Evolutionary conservation across 495 filamentous ascomycete species (phyloP).

Genomic region (Pseudomonodictys pantanalensis): DNA sequence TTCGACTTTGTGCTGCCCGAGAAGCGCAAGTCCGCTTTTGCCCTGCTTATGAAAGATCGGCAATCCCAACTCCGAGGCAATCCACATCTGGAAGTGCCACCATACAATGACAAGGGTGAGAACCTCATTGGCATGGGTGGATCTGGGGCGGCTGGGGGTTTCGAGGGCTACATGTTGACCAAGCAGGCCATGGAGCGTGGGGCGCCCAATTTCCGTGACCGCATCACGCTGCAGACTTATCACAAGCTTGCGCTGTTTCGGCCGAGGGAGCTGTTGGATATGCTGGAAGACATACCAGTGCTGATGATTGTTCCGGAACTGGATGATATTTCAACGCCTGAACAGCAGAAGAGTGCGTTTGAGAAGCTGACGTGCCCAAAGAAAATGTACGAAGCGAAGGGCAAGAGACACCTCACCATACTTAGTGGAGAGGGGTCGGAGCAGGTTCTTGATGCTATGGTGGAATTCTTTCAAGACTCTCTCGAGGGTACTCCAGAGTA

Average conservation of each 20-base stretch:
- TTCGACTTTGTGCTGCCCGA: constrained; percentile 22
- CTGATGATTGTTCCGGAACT: constrained; percentile 34
- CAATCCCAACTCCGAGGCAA: constrained; percentile 37
- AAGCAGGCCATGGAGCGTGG: constrained; percentile 23
- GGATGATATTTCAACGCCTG: constrained; percentile 26
- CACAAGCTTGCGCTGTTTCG: constrained; percentile 7
- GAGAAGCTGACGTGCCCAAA: not conserved
- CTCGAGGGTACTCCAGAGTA: not conserved
- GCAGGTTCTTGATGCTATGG: not conserved
- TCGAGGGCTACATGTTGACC: constrained; percentile 29
- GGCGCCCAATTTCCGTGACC: constrained; percentile 16
- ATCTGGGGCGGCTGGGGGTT: constrained; percentile 19
- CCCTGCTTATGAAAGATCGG: constrained; percentile 34
- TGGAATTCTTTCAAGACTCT: not conserved
- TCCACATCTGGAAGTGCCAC: constrained; percentile 17
- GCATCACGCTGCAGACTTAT: constrained; percentile 8
- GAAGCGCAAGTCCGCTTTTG: constrained; percentile 12
- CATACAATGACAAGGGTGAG: constrained; percentile 40
- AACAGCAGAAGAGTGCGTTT: constrained; percentile 8
- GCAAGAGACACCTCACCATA: constrained; percentile 14
- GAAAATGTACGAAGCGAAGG: constrained; percentile 8
- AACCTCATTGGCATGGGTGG: constrained; percentile 39
- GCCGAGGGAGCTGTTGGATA: constrained; percentile 29
- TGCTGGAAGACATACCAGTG: constrained; percentile 21
- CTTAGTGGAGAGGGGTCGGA: constrained; percentile 5